Percentiles rank a stretch among this genome's conserved stretches.
phyloP scores from a whole-genome alignment of 148 eudicot species.

The Rhododendron simsii region DNA sequence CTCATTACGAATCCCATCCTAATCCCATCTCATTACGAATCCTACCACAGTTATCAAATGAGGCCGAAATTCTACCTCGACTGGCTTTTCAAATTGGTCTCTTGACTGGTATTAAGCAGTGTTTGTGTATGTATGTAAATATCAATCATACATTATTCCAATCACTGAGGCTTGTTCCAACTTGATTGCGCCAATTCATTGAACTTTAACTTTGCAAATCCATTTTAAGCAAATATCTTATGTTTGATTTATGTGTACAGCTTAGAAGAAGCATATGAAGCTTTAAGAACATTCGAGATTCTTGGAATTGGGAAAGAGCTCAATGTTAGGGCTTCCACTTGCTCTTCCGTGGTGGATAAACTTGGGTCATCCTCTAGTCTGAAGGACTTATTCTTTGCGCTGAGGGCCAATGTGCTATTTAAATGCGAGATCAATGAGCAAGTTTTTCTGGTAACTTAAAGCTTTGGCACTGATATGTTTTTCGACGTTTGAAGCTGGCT shows the following conservation, averaged over 20 bases:
- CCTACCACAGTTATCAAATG: no score
- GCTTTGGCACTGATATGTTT: neutral
- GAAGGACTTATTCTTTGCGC: slow-evolving; percentile 67
- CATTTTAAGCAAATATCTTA: neutral
- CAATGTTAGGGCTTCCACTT: slow-evolving; percentile 42
- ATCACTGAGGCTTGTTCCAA: neutral
- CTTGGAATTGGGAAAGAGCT: slow-evolving; percentile 56
- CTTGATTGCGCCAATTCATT: neutral
- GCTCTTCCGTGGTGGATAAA: slow-evolving; percentile 47
- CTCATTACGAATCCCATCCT: no score
- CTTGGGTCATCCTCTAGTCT: slow-evolving; percentile 46
- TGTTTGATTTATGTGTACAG: slow-evolving; percentile 30
- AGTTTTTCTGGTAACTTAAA: slow-evolving; percentile 44
- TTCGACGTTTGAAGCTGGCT: neutral
- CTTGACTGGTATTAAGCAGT: neutral
- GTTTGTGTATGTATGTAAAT: neutral
- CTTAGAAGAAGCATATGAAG: slow-evolving; percentile 74
- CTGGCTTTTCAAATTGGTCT: neutral
- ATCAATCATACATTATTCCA: neutral
- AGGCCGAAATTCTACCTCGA: neutral
- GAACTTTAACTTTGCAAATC: neutral
- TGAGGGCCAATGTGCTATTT: slow-evolving; percentile 50
- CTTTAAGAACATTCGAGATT: slow-evolving; percentile 64
- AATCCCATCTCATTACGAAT: no score
- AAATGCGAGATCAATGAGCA: slow-evolving; percentile 52